Base-by-base conservation (phyloP, 2,329 filamentous ascomycete genomes). In the Lithohypha guttulata region DNA sequence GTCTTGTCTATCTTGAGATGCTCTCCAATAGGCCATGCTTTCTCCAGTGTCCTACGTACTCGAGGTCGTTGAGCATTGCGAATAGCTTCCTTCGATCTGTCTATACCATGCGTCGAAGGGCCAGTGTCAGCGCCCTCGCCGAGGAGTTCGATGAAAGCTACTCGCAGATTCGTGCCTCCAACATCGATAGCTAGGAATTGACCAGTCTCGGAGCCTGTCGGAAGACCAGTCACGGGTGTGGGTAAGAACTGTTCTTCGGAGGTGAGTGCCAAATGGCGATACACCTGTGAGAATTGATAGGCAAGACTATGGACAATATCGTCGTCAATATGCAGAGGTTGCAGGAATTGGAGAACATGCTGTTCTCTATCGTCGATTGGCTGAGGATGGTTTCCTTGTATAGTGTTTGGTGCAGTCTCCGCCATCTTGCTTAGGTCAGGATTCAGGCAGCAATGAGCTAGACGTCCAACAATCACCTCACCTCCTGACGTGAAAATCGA, bases 1-100 rank as follows among this genome's bases (percentile, higher is more conserved):
- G 80, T 75, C 46, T 86, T 79, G 49, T 85, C 76, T 57, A 73
- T 75, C 54, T 85, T 85, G 46, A 86, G 60, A 39, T 79, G 73
- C 28, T 85, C 75, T 33, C 71, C 72, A 50, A 87, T 87, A 6
- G 80, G 74, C 81, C 81, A 86, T 39, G 73, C 74, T 47, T 70
- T 78, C 55, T 86, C 82, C 40, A 84, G 60, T 4, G 73, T 70
- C 32, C 77, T 67, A 23, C 66, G 66, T 21, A 81, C 64, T 29
- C 68, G 68, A 41, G 68, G 74, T 57, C 50, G 55, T 49, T 64
- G 63, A 10, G 64, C 63, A 48, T 63, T 66, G 29, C 60, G 56
- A 39, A 67, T 60, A 2, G 63, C 63, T 45, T 64, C 59, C 40
- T 53, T 56, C 43, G 63, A 64, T 39, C 56, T 55, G 41, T 62